phyloP scores from a whole-genome alignment of 768 basidiomycete genomes.

The Harrya chromipes region DNA sequence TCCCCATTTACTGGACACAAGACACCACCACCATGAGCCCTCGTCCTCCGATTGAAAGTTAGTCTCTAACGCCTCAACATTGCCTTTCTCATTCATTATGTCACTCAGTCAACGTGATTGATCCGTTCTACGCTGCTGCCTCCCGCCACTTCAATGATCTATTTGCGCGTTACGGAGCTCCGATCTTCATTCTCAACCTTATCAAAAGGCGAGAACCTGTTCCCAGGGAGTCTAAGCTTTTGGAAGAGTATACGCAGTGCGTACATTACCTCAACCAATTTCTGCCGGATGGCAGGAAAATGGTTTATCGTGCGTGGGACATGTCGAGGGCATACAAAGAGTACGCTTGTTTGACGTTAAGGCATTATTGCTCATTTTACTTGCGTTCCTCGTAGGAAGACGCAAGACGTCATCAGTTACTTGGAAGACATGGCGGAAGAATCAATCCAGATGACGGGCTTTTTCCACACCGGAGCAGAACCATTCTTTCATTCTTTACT shows the following conservation, averaged over 20 bases:
- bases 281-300: conserved; percentile 77
- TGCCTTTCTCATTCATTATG: conserved; percentile 2
- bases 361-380: not conserved
- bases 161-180: conserved; percentile 84
- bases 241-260: conserved; percentile 90
- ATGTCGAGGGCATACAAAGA: conserved; percentile 95
- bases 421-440: conserved; percentile 95
- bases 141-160: conserved; percentile 92
- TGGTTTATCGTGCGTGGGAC: conserved; percentile 94
- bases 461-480: conserved; percentile 93
- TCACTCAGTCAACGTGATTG: conserved; percentile 77
- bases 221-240: conserved; percentile 84
- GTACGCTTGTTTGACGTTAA: conserved; percentile 40
- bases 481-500: conserved; percentile 70
- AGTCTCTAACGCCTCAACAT: conserved; percentile 23
- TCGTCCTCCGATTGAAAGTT: conserved; percentile 94
- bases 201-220: conserved; percentile 83
- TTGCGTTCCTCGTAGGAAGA: conserved; percentile 55
- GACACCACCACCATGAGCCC: conserved; percentile 89
- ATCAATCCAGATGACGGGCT: conserved; percentile 83
- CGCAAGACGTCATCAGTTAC: conserved; percentile 93
- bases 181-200: conserved; percentile 88
- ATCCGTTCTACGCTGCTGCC: conserved; percentile 93
- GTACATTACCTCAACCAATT: conserved; percentile 94
- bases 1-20: conserved; percentile 96